Evolutionary conservation across 2,329 filamentous ascomycete genomes (phyloP).

Genomic region (Blumeria graminis): DNA sequence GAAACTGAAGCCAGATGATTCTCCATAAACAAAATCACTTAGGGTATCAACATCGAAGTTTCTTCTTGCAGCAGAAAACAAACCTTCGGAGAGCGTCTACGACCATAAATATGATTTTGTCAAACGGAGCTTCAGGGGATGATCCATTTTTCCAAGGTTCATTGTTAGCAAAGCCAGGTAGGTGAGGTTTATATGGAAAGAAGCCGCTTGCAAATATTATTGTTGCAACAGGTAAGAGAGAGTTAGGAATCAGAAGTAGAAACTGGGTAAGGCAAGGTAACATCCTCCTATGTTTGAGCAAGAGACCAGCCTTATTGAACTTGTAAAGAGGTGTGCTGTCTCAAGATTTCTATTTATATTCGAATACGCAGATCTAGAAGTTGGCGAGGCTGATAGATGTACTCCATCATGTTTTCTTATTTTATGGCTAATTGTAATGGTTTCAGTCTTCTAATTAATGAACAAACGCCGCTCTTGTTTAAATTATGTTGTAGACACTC

Average conservation of each 20-base stretch:
- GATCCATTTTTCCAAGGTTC: constrained; percentile 22
- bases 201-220: constrained; percentile 69
- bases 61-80: constrained; percentile 1
- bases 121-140: constrained; percentile 46
- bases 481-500: too few species aligned
- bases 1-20: constrained; percentile 59
- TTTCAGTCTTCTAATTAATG: too few species aligned
- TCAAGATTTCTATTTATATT: too few species aligned
- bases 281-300: too few species aligned
- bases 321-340: neutral
- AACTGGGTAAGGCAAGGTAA: too few species aligned
- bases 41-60: constrained; percentile 8
- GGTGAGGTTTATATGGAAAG: constrained; percentile 90
- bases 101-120: constrained; percentile 90
- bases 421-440: too few species aligned
- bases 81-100: constrained; percentile 84
- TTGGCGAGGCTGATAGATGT: too few species aligned
- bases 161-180: constrained; percentile 60
- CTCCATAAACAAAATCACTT: constrained; percentile 81
- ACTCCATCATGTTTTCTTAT: too few species aligned
- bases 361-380: too few species aligned
- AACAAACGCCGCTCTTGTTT: too few species aligned
- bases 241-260: constrained; percentile 41
- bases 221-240: constrained; percentile 53
- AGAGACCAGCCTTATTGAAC: neutral